These are phyloP conservation scores for Globisporangium splendens DNA, from an alignment of 352 stramenopile species.

Conservation along the genomic window DNA sequence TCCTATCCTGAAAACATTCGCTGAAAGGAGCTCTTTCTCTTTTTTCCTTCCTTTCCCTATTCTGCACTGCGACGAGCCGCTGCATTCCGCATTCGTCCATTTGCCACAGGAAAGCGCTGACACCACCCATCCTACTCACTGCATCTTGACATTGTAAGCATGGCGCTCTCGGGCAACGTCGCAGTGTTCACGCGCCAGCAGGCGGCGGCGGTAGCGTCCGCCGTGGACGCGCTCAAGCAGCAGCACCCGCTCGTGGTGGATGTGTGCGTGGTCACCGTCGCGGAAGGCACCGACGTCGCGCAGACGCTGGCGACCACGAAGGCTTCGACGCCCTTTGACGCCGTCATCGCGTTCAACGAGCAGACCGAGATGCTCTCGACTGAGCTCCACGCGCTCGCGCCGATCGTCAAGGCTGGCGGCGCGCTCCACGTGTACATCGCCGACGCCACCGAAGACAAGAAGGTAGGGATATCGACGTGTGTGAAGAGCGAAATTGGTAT, in stretches of 20 bases:
- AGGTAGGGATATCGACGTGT: slow-evolving; percentile 29
- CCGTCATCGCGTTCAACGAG: slow-evolving; percentile 58
- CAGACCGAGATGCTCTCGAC: slow-evolving; percentile 33
- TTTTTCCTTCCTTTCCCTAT: too few relatives aligned
- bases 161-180: slow-evolving; percentile 46
- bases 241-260: slow-evolving; percentile 32
- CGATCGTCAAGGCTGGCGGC: slow-evolving; percentile 51
- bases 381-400: slow-evolving; percentile 40
- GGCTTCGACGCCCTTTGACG: slow-evolving; percentile 30
- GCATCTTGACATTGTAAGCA: neutral
- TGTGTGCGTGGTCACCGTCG: slow-evolving; percentile 42
- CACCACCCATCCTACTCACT: neutral
- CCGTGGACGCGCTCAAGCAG: slow-evolving; percentile 47
- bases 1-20: too few relatives aligned
- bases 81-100: neutral
- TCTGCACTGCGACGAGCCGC: too few relatives aligned
- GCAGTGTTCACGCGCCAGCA: slow-evolving; percentile 54
- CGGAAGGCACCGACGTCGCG: slow-evolving; percentile 32
- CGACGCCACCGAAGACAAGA: slow-evolving; percentile 56
- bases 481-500: too few relatives aligned
- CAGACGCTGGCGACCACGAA: slow-evolving; percentile 29
- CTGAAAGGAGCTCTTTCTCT: too few relatives aligned
- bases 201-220: slow-evolving; percentile 18
- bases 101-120: neutral
- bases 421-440: slow-evolving; percentile 51